Conservation (phyloP, 2,329 filamentous ascomycete species). For the Beauveria scarabaeidicola region DNA sequence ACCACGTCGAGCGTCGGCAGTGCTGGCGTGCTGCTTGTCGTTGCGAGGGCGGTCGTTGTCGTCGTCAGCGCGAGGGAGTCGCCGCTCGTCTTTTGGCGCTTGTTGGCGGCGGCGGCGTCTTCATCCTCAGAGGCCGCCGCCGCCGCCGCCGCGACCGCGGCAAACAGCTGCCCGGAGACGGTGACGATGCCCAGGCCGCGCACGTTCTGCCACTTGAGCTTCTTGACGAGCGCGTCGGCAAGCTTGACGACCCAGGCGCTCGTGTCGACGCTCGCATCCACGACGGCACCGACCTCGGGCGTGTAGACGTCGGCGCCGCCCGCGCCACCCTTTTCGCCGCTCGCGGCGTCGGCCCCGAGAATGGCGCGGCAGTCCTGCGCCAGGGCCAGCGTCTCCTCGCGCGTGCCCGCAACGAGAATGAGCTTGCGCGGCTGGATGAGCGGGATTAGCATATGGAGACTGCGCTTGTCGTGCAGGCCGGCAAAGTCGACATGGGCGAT, state of each 20-base stretch:
- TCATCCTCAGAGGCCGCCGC: constrained; percentile 36
- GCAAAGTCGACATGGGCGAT: constrained; percentile 88
- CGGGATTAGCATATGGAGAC: constrained; percentile 88
- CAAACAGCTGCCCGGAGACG: constrained; percentile 63
- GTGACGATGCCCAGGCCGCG: constrained; percentile 84
- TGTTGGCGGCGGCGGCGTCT: constrained; percentile 35
- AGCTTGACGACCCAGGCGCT: constrained; percentile 96
- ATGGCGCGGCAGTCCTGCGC: constrained; percentile 73
- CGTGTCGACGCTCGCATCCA: constrained; percentile 93
- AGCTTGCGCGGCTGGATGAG: constrained; percentile 90
- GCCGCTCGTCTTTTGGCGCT: constrained; percentile 39
- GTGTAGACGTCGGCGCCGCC: constrained; percentile 67
- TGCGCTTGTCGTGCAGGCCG: constrained; percentile 87
- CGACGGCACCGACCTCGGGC: constrained; percentile 59
- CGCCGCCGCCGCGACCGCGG: constrained; percentile 22
- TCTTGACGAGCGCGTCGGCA: constrained; percentile 73
- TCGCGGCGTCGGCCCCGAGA: constrained; percentile 31
- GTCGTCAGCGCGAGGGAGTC: constrained; percentile 20
- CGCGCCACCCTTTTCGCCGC: constrained; percentile 20
- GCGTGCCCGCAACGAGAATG: constrained; percentile 77
- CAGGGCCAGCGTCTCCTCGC: constrained; percentile 68
- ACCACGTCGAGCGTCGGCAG: constrained; percentile 47
- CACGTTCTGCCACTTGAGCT: constrained; percentile 90
- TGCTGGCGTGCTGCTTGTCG: constrained; percentile 11
- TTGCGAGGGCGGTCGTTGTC: neutral